These are phyloP conservation scores for Pontederia paniculata DNA, from an alignment of 176 grass and related monocot genomes.

Conservation along the genomic window DNA sequence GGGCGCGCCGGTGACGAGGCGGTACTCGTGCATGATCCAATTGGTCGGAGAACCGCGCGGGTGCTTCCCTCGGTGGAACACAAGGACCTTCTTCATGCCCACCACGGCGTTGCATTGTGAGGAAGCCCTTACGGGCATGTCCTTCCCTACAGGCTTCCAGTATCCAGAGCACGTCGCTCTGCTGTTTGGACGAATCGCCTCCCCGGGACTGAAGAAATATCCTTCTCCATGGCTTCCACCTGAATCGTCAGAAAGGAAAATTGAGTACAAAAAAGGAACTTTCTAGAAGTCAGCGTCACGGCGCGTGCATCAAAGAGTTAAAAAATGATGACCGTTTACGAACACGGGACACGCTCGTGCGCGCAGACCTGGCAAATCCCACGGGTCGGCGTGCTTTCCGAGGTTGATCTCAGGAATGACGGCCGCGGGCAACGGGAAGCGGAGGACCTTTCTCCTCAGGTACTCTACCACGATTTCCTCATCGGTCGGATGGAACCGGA, in stretches of 20 bases:
- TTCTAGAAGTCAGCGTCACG: background rate
- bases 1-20: conserved; percentile 21
- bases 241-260: background rate
- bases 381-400: conserved; percentile 34
- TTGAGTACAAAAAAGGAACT: background rate
- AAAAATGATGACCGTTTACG: too few relatives aligned
- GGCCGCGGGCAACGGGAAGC: conserved; percentile 60
- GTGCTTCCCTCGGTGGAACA: conserved; percentile 33
- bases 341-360: background rate
- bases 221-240: conserved; percentile 37
- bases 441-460: conserved; percentile 63
- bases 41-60: conserved; percentile 23
- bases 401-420: conserved; percentile 81
- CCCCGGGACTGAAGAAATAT: conserved; percentile 63
- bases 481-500: conserved; percentile 86
- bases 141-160: conserved; percentile 66
- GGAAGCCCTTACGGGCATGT: conserved; percentile 24
- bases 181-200: conserved; percentile 22
- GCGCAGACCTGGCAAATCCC: conserved; percentile 55
- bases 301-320: background rate
- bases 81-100: conserved; percentile 53
- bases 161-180: conserved; percentile 33
- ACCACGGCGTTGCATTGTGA: conserved; percentile 33
- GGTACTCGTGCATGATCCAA: conserved; percentile 92
- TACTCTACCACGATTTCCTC: conserved; percentile 87